Conservation (phyloP, 2,329 filamentous ascomycete genomes). For the Fusarium praegraminearum region DNA sequence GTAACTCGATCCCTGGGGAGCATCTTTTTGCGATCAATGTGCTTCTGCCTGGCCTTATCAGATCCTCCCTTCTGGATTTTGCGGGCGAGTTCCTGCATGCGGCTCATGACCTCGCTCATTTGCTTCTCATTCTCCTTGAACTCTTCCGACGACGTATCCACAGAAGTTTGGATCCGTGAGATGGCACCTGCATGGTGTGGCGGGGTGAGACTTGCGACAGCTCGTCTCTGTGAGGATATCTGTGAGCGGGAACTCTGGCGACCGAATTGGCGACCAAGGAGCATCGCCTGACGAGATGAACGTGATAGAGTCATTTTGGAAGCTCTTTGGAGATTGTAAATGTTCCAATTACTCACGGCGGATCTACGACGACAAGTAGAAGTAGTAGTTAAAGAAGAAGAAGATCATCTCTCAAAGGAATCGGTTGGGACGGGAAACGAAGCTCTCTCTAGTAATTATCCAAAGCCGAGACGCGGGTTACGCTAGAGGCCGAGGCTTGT, state of each 20-base stretch:
- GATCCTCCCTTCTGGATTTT: conserved; percentile 81
- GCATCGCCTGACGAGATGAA: conserved; percentile 61
- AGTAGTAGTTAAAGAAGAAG: conserved; percentile 1
- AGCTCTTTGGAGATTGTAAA: conserved; percentile 4
- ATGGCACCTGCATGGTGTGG: conserved; percentile 85
- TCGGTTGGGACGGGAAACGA: conserved; percentile 4
- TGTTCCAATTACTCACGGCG: conserved; percentile 1
- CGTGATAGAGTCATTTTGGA: conserved; percentile 61
- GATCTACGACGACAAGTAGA: conserved; percentile 6
- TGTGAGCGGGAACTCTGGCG: conserved; percentile 56
- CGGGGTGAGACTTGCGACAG: conserved; percentile 81
- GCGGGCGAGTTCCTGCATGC: conserved; percentile 76
- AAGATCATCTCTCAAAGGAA: conserved; percentile 25
- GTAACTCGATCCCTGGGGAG: conserved; percentile 89
- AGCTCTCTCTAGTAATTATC: conserved; percentile 23
- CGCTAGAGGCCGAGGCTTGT: conserved; percentile 45
- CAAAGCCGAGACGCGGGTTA: conserved; percentile 33
- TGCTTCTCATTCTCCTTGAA: conserved; percentile 84
- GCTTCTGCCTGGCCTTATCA: conserved; percentile 86
- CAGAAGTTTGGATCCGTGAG: conserved; percentile 78
- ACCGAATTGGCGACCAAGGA: conserved; percentile 50
- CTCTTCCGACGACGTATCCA: conserved; percentile 82
- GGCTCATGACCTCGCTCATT: conserved; percentile 79
- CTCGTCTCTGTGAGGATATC: conserved; percentile 48
- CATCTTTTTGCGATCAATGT: conserved; percentile 91